Percentiles rank a stretch among this genome's conserved stretches.
These are phyloP conservation scores for Pythium chondricola DNA, from an alignment of 352 stramenopile species.

Conservation along the genomic window DNA sequence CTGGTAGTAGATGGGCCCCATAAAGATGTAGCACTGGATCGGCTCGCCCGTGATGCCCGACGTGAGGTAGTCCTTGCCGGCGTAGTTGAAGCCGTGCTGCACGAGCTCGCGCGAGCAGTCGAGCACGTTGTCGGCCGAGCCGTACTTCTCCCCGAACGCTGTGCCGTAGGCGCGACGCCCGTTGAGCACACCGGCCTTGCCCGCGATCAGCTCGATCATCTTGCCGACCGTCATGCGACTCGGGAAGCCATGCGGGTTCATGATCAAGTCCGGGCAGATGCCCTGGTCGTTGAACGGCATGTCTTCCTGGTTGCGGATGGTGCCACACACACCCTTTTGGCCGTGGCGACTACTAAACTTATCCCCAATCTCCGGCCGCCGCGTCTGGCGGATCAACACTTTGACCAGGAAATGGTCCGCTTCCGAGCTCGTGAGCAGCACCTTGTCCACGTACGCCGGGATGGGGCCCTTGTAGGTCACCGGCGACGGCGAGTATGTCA, in stretches of 20 bases:
- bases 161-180: slow-evolving; percentile 97
- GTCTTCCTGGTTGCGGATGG: slow-evolving; percentile 94
- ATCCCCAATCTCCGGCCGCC: slow-evolving; percentile 98
- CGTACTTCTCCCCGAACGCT: slow-evolving; percentile 98
- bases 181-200: slow-evolving; percentile 96
- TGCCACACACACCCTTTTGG: slow-evolving; percentile 99
- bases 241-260: slow-evolving; percentile 99
- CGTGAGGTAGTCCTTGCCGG: slow-evolving; percentile 97
- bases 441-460: slow-evolving; percentile 97
- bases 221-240: slow-evolving; percentile 99
- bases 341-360: slow-evolving; percentile 99
- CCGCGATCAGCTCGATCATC: slow-evolving; percentile 98
- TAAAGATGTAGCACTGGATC: slow-evolving; percentile 99
- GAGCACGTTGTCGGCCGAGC: slow-evolving; percentile 91
- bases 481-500: slow-evolving; percentile 80
- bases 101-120: slow-evolving; percentile 93
- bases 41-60: slow-evolving; percentile 94
- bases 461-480: slow-evolving; percentile 95
- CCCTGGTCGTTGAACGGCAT: slow-evolving; percentile 99
- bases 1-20: slow-evolving; percentile 99
- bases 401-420: slow-evolving; percentile 98
- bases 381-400: slow-evolving; percentile 93
- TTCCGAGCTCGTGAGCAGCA: slow-evolving; percentile 97
- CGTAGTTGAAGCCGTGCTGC: slow-evolving; percentile 97
- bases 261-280: slow-evolving; percentile 98